phyloP scores from a whole-genome alignment of 2,329 filamentous ascomycete genomes.

The Zymoseptoria tritici region DNA sequence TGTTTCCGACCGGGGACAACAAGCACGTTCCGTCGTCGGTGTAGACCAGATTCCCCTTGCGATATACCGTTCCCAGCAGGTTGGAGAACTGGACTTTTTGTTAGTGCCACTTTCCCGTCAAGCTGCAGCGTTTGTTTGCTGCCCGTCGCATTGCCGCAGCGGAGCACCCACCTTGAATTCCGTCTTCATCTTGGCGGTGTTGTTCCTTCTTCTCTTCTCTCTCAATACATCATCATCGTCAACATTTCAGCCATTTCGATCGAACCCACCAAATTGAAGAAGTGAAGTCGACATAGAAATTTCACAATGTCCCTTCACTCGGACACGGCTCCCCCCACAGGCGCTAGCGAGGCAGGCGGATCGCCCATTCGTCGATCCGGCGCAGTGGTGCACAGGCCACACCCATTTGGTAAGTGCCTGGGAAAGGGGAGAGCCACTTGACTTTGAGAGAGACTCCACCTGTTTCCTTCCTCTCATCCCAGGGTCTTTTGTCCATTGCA shows the following conservation, averaged over 20 bases:
- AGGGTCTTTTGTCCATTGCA: neutral
- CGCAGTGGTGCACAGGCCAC: constrained; percentile 4
- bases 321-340: constrained; percentile 8
- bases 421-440: constrained; percentile 9
- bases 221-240: constrained; percentile 1
- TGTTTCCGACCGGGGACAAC: constrained; percentile 91
- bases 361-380: constrained; percentile 6
- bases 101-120: constrained; percentile 10
- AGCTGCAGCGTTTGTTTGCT: neutral
- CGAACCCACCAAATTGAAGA: neutral
- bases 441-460: neutral
- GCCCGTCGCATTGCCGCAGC: neutral
- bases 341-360: constrained; percentile 1
- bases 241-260: neutral
- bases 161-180: constrained; percentile 74
- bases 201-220: neutral
- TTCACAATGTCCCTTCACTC: neutral
- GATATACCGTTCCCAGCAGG: constrained; percentile 94
- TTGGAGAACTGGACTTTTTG: constrained; percentile 73
- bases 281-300: neutral
- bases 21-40: constrained; percentile 93
- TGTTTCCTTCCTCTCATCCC: neutral
- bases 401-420: constrained; percentile 14
- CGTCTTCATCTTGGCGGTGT: constrained; percentile 75
- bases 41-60: constrained; percentile 94